A percentile compares a stretch with the other conserved stretches of the same genome.
These are phyloP conservation scores for Trichoderma hamatum DNA, from an alignment of 2,329 filamentous ascomycete species.

Conservation along the genomic window DNA sequence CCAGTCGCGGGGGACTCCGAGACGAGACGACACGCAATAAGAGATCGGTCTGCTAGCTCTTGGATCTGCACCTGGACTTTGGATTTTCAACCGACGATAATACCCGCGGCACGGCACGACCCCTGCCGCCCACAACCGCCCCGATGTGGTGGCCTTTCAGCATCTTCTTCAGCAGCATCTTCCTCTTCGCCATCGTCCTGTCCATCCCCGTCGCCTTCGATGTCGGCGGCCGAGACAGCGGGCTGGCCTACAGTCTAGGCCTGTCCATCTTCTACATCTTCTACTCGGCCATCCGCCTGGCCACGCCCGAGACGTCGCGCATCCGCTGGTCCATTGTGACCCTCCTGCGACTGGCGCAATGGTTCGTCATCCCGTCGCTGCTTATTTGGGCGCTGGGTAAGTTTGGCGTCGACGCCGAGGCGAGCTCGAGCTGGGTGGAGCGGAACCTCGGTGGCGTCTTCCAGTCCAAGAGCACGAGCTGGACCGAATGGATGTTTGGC, in stretches of 20 bases:
- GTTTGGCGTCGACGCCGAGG: slow-evolving; percentile 92
- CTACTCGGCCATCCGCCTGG: slow-evolving; percentile 78
- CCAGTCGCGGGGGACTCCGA: background rate
- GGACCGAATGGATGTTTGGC: slow-evolving; percentile 88
- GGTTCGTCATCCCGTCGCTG: slow-evolving; percentile 80
- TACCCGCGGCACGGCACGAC: slow-evolving; percentile 26
- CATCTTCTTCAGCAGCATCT: slow-evolving; percentile 77
- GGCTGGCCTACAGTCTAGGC: slow-evolving; percentile 88
- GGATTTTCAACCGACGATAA: background rate
- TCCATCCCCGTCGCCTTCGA: slow-evolving; percentile 97
- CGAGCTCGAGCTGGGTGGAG: slow-evolving; percentile 78
- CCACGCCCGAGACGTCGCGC: slow-evolving; percentile 77
- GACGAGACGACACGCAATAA: background rate
- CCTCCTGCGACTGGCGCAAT: slow-evolving; percentile 76
- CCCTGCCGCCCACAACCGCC: slow-evolving; percentile 38
- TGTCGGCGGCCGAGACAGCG: slow-evolving; percentile 92
- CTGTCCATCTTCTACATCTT: slow-evolving; percentile 89
- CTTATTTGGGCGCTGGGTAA: slow-evolving; percentile 95
- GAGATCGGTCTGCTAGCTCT: background rate
- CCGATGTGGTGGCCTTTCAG: slow-evolving; percentile 83
- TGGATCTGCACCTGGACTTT: background rate
- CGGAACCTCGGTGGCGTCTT: slow-evolving; percentile 72
- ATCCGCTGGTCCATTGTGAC: slow-evolving; percentile 72
- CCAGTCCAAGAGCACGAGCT: slow-evolving; percentile 63
- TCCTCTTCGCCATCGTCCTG: slow-evolving; percentile 89